Base-by-base conservation (phyloP, 306 rosid genomes). In the Senna siamea region DNA sequence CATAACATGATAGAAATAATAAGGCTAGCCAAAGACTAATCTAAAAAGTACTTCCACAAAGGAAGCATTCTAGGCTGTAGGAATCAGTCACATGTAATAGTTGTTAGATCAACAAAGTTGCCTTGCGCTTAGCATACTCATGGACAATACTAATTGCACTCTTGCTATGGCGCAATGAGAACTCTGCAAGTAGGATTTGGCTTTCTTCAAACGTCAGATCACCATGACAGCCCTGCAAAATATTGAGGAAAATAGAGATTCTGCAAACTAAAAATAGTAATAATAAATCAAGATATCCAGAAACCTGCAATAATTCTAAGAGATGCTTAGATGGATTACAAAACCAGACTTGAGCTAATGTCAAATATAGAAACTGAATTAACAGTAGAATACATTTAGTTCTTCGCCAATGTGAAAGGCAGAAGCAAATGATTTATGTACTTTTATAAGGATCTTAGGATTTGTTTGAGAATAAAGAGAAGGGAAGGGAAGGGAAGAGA, bases 121-220 rank as follows among this genome's bases (percentile, higher is more conserved):
- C 73, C 80, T 85, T 91, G 70, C 92, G 91, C 83, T 79, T 89
- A 6, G 90, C 95, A 34, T 72, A 85, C 79, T 85, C 95, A 18
- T 81, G 78, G 0, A 90, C 95, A 38, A 94, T 82, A 64, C 87
- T 84, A 23, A 78, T 79, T 0, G 95, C 81, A 81, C 81, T 89
- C 71, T 70, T 82, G 85, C 89, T 91, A 72, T 91, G 98, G 43
- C 98, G 93, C 13, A 94, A 71, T 4, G 80, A 87, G 79, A 94
- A 91, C 83, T 91, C 97, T 6, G 96, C 96, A 0, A 94, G 89
- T 73, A 94, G 84, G 66, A 91, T 91, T 78, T 88, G 92, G 22
- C 87, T 84, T 81, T 91, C 93, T 69, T 87, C 89, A 28, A 13
- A 32, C 22, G 95, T 84, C 52, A 94, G 85, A 77, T 94, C 98